phyloP scores from a whole-genome alignment of 164 flowering plant species.

The Macadamia integrifolia region DNA sequence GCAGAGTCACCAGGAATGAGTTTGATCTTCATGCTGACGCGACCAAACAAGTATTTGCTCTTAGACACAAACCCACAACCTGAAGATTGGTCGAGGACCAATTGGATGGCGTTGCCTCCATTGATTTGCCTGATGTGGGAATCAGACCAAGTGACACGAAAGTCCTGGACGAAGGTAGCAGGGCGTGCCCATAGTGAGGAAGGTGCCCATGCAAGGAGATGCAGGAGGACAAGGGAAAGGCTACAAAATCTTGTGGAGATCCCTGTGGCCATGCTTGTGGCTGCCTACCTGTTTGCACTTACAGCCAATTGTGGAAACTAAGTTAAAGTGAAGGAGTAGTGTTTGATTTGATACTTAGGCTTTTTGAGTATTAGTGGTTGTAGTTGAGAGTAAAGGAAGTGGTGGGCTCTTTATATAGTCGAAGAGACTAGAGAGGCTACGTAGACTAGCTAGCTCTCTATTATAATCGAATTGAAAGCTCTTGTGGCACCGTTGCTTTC shows the following conservation, averaged over 20 bases:
- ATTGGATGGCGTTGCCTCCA: conserved; percentile 44
- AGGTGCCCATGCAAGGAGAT: conserved; percentile 8
- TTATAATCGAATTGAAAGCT: conserved; percentile 18
- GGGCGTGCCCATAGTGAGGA: conserved; percentile 28
- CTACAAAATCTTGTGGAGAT: neutral
- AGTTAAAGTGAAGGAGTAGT: too few species aligned
- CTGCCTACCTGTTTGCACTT: too few species aligned
- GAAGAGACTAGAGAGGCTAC: conserved; percentile 7
- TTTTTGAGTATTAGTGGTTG: too few species aligned
- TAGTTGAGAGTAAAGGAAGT: neutral
- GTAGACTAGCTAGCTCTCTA: conserved; percentile 12
- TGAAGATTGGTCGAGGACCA: conserved; percentile 47
- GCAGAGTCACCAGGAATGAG: conserved; percentile 66
- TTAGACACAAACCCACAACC: conserved; percentile 64
- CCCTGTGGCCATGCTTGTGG: conserved; percentile 5
- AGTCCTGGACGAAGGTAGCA: conserved; percentile 43
- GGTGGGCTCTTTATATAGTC: conserved; percentile 7
- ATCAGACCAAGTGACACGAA: conserved; percentile 44
- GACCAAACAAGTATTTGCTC: conserved; percentile 42
- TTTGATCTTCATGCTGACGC: conserved; percentile 58
- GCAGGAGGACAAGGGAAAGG: conserved; percentile 4
- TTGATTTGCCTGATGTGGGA: conserved; percentile 38
- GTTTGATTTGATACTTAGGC: too few species aligned
- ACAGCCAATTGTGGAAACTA: too few species aligned
- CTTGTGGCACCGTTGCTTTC: conserved; percentile 17